phyloP scores from a whole-genome alignment of 345 rosid species.

The Brassica carinata region DNA sequence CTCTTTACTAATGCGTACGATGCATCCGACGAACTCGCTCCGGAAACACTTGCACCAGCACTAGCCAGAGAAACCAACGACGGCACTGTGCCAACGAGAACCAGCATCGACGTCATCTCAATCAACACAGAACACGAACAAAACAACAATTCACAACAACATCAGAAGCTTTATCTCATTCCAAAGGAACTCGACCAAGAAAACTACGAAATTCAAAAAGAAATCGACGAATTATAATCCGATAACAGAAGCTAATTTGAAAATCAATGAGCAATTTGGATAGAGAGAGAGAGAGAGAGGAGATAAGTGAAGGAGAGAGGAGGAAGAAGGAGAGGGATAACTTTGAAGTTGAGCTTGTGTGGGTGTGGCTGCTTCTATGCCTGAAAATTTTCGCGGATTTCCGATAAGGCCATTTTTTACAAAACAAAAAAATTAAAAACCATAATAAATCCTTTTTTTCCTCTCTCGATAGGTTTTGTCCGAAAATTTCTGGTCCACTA shows the following conservation, averaged over 20 bases:
- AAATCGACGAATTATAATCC: conserved; percentile 13
- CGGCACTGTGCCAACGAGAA: conserved; percentile 81
- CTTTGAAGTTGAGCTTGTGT: conserved; percentile 39
- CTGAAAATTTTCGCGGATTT: conserved; percentile 48
- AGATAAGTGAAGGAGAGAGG: conserved; percentile 28
- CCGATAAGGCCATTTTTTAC: conserved; percentile 51
- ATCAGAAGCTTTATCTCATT: conserved; percentile 21
- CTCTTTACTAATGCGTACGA: conserved; percentile 61
- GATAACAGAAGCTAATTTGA: conserved; percentile 9
- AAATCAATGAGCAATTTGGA: conserved; percentile 16
- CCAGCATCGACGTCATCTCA: conserved; percentile 59
- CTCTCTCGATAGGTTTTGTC: background rate
- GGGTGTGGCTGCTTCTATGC: conserved; percentile 71
- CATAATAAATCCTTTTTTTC: background rate
- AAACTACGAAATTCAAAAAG: background rate
- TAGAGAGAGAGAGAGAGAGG: conserved; percentile 18
- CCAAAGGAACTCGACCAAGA: background rate
- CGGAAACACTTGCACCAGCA: conserved; percentile 47
- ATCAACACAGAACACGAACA: conserved; percentile 12
- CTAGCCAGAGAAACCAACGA: conserved; percentile 68
- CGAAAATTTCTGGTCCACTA: background rate
- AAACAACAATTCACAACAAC: conserved; percentile 11
- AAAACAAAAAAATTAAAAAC: background rate
- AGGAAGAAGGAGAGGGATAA: conserved; percentile 34
- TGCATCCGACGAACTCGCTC: conserved; percentile 47